phyloP scores from a whole-genome alignment of 2,329 filamentous ascomycete genomes.

The Seiridium cupressi region DNA sequence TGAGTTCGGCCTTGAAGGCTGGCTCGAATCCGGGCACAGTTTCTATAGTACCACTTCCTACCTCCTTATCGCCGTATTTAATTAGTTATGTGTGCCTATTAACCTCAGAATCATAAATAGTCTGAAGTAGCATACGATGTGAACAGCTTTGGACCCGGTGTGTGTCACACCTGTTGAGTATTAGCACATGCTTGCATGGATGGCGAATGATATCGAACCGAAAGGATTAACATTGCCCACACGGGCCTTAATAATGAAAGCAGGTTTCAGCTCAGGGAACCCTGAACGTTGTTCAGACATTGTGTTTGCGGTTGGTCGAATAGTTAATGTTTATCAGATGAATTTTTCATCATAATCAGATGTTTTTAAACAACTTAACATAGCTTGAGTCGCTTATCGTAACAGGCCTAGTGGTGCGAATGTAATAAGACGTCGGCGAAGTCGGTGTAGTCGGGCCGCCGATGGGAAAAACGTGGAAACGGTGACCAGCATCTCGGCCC shows the following conservation, averaged over 20 bases:
- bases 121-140: neutral
- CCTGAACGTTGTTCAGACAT: neutral
- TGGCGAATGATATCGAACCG: neutral
- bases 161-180: constrained; percentile 1
- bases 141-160: constrained; percentile 6
- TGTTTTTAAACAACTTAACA: too few relatives aligned
- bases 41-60: constrained; percentile 9
- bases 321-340: too few relatives aligned
- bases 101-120: too few relatives aligned
- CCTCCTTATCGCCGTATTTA: neutral
- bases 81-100: neutral
- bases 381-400: too few relatives aligned
- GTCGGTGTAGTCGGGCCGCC: too few relatives aligned
- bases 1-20: constrained; percentile 13
- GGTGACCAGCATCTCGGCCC: too few relatives aligned
- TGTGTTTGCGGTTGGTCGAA: neutral
- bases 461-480: too few relatives aligned
- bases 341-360: too few relatives aligned
- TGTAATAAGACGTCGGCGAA: too few relatives aligned
- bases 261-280: constrained; percentile 8
- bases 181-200: neutral
- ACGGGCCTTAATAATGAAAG: constrained; percentile 7
- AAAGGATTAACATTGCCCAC: neutral
- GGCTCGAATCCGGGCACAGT: constrained; percentile 14
- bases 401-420: too few relatives aligned